phyloP scores from a whole-genome alignment of 192 early-diverging fungal species.

The Dispira parvispora region DNA sequence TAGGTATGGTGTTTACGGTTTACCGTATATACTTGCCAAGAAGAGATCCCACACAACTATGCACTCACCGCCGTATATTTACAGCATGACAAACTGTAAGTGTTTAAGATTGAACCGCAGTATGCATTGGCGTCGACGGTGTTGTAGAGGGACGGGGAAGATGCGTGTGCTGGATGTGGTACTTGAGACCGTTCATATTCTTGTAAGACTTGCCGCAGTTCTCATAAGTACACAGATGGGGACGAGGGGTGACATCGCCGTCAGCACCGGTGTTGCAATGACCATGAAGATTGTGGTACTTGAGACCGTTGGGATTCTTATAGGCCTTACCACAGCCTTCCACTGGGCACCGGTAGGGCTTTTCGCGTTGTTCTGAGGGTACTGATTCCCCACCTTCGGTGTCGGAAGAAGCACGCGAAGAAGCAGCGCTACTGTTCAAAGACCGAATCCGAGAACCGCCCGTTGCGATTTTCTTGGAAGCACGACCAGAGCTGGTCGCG shows the following conservation, averaged over 20 bases:
- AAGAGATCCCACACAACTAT: too few relatives aligned
- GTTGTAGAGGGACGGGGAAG: too few relatives aligned
- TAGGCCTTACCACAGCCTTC: conserved; percentile 85
- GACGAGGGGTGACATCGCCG: conserved; percentile 37
- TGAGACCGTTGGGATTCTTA: conserved; percentile 97
- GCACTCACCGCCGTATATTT: too few relatives aligned
- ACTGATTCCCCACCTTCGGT: conserved; percentile 22
- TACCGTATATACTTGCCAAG: too few relatives aligned
- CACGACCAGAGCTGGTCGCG: conserved; percentile 13
- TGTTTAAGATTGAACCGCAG: too few relatives aligned
- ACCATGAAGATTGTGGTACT: conserved; percentile 95
- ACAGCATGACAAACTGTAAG: too few relatives aligned
- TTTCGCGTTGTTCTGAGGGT: conserved; percentile 37
- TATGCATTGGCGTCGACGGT: too few relatives aligned
- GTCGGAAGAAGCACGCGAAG: conserved; percentile 23
- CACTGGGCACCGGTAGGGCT: conserved; percentile 80
- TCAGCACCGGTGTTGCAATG: conserved; percentile 57
- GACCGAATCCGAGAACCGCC: conserved; percentile 12
- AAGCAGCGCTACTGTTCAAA: conserved; percentile 14
- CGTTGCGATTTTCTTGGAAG: conserved; percentile 18
- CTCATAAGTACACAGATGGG: conserved; percentile 57
- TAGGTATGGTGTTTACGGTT: too few relatives aligned
- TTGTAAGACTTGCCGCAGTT: conserved; percentile 91
- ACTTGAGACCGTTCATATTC: conserved; percentile 91
- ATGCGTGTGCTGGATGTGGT: conserved; percentile 87